These are phyloP conservation scores for Sporobolomyces phaffii DNA, from an alignment of 768 basidiomycete genomes.

Conservation along the genomic window DNA sequence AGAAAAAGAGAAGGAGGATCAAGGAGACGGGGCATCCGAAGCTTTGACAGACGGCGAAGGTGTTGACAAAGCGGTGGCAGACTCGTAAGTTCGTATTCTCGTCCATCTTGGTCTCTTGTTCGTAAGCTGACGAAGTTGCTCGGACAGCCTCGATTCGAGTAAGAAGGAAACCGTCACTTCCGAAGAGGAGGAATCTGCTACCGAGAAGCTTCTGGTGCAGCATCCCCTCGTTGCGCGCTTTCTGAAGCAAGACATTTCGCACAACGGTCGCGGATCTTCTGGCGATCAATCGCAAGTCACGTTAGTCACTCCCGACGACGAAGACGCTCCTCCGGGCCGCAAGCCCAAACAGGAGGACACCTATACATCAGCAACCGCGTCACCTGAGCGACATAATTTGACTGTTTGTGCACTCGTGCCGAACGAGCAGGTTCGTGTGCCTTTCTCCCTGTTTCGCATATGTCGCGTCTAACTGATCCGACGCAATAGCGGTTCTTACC, in stretches of 20 bases:
- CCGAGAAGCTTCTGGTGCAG: neutral
- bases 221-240: conserved; percentile 32
- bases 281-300: neutral
- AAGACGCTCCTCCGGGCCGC: conserved; percentile 1
- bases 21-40: neutral
- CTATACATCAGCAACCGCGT: too few species aligned
- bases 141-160: neutral
- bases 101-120: too few species aligned
- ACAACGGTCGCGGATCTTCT: neutral
- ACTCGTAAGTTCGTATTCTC: neutral
- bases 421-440: conserved; percentile 16
- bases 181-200: neutral
- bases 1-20: neutral
- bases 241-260: conserved; percentile 8
- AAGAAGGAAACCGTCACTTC: neutral
- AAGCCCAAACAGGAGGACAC: neutral
- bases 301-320: neutral
- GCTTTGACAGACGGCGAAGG: neutral
- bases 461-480: too few species aligned
- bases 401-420: conserved; percentile 32
- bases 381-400: conserved; percentile 5
- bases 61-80: neutral
- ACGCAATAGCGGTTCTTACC: conserved; percentile 20
- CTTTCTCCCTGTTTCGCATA: neutral
- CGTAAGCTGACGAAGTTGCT: neutral